phyloP scores from a whole-genome alignment of 495 filamentous ascomycete genomes.

The Penicillium subrubescens region DNA sequence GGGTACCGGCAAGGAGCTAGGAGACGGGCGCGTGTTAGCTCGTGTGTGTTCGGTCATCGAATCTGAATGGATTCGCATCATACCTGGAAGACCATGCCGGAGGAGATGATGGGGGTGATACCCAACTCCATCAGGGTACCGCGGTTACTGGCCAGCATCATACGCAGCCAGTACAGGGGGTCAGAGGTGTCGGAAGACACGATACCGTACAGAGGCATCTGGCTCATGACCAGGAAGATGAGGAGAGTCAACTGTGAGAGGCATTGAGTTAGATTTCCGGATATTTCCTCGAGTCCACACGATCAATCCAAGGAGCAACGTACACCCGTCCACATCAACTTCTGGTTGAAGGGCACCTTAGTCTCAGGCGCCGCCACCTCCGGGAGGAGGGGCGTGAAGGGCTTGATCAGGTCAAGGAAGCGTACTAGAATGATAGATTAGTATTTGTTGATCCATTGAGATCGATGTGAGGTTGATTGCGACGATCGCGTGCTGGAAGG shows the following conservation, averaged over 20 bases:
- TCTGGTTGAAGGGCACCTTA: constrained; percentile 98
- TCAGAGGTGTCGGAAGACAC: constrained; percentile 96
- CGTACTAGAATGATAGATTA: constrained; percentile 65
- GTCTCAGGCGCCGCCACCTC: constrained; percentile 96
- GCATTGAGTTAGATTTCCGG: constrained; percentile 36
- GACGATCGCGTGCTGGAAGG: constrained; percentile 41
- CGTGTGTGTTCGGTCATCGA: constrained; percentile 2
- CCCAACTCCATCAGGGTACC: constrained; percentile 99
- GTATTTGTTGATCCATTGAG: constrained; percentile 35
- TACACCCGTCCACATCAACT: constrained; percentile 98
- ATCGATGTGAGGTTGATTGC: constrained; percentile 15
- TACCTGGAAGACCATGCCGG: constrained; percentile 98
- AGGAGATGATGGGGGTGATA: constrained; percentile 98
- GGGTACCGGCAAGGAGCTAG: constrained; percentile 93
- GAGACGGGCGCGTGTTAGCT: constrained; percentile 22
- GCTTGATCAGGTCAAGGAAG: constrained; percentile 99
- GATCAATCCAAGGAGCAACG: constrained; percentile 29
- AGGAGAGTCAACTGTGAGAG: constrained; percentile 76
- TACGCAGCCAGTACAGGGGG: constrained; percentile 98
- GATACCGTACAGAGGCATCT: constrained; percentile 97
- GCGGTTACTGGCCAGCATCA: constrained; percentile 99
- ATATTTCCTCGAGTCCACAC: constrained; percentile 11
- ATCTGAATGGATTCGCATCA: constrained; percentile 16
- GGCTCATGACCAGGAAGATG: constrained; percentile 99
- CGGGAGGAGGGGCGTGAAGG: constrained; percentile 97